phyloP scores from a whole-genome alignment of 352 stramenopile species.

The Globisporangium cystogenes region DNA sequence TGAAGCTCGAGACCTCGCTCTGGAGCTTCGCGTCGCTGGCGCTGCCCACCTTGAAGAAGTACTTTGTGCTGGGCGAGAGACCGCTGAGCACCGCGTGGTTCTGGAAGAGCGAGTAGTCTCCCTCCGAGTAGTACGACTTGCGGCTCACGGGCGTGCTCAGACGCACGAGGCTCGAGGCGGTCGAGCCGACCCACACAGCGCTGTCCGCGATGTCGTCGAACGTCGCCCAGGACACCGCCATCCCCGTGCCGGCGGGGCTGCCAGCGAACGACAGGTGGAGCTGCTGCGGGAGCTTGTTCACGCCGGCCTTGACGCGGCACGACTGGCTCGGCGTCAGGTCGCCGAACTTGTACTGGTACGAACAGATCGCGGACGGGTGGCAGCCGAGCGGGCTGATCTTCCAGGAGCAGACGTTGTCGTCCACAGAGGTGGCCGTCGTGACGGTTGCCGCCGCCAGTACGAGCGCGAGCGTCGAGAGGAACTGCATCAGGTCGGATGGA shows the following conservation, averaged over 20 bases:
- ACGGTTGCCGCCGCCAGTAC: not conserved
- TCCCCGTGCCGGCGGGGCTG: conserved; percentile 29
- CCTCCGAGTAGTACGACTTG: conserved; percentile 46
- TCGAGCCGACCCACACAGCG: conserved; percentile 37
- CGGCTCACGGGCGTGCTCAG: conserved; percentile 18
- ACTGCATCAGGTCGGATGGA: not conserved
- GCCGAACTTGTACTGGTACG: conserved; percentile 30
- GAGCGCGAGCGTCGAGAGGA: not conserved
- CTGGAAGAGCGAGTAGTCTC: conserved; percentile 35
- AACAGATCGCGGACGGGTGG: conserved; percentile 23
- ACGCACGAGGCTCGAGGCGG: conserved; percentile 15
- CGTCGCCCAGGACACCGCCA: conserved; percentile 60
- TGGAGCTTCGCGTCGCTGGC: conserved; percentile 15
- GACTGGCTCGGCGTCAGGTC: conserved; percentile 39
- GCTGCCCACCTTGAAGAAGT: conserved; percentile 49
- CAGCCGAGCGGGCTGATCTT: conserved; percentile 21
- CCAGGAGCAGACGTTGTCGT: conserved; percentile 27
- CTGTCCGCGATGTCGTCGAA: conserved; percentile 34
- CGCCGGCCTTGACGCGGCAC: conserved; percentile 30
- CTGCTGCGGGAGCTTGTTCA: conserved; percentile 49
- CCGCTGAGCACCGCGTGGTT: conserved; percentile 28
- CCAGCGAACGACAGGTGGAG: conserved; percentile 53
- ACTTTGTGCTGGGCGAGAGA: conserved; percentile 27
- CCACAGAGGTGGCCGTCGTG: conserved; percentile 4
- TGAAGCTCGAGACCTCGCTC: conserved; percentile 26